phyloP scores from a whole-genome alignment of 495 filamentous ascomycete species.

The Neurospora sp. region DNA sequence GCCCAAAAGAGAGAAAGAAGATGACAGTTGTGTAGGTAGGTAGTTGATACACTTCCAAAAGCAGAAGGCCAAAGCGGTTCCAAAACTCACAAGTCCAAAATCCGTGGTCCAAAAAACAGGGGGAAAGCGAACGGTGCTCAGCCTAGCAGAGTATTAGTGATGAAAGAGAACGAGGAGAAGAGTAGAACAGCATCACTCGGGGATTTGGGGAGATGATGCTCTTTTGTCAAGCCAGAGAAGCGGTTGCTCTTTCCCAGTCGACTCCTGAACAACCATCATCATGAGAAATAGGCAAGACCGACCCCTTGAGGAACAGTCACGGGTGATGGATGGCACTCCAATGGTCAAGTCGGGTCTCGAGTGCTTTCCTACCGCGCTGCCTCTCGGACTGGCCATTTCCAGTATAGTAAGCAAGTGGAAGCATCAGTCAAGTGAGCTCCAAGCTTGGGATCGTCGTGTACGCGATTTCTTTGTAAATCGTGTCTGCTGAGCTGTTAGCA shows the following conservation, averaged over 20 bases:
- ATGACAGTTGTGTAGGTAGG: background rate
- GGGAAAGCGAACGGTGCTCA: background rate
- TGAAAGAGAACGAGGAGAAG: background rate
- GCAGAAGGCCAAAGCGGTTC: constrained; percentile 10
- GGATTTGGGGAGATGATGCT: background rate
- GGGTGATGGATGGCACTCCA: background rate
- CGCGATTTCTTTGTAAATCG: background rate
- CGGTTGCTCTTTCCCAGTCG: background rate
- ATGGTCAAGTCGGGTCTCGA: background rate
- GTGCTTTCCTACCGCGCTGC: background rate
- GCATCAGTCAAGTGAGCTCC: background rate
- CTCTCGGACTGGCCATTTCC: background rate
- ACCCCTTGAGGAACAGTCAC: background rate
- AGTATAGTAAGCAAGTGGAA: background rate
- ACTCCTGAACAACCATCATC: background rate
- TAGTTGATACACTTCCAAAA: constrained; percentile 13
- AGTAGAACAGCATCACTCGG: background rate
- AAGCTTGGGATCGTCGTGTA: background rate
- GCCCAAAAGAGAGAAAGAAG: background rate
- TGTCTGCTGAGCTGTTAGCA: background rate
- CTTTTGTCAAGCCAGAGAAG: background rate
- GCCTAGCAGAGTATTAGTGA: background rate
- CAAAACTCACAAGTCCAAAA: constrained; percentile 11
- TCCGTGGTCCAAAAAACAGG: constrained; percentile 9
- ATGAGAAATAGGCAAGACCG: background rate